Conservation (phyloP, 345 rosid species). For the Hirschfeldia incana region DNA sequence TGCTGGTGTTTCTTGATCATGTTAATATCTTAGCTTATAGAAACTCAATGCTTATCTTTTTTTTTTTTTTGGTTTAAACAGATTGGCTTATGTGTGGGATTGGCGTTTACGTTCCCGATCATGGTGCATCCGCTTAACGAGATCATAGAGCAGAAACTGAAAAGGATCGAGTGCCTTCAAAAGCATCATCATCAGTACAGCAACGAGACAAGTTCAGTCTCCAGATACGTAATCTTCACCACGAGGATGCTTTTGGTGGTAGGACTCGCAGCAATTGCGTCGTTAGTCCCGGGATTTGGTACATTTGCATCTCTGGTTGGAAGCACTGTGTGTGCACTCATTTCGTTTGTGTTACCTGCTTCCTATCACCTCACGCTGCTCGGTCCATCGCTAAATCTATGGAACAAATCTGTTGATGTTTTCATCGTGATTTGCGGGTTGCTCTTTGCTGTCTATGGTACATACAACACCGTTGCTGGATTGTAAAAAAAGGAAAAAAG, state of each 20-base stretch:
- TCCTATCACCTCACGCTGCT: slow-evolving; percentile 68
- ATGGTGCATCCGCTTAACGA: slow-evolving; percentile 85
- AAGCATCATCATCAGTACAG: slow-evolving; percentile 29
- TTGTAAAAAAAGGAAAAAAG: slow-evolving; percentile 26
- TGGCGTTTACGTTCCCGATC: slow-evolving; percentile 81
- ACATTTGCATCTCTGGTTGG: slow-evolving; percentile 73
- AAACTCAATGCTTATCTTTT: too few species aligned
- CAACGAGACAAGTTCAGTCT: slow-evolving; percentile 41
- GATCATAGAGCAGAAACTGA: slow-evolving; percentile 77
- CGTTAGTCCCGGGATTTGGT: slow-evolving; percentile 75
- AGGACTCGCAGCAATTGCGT: slow-evolving; percentile 62
- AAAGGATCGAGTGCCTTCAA: slow-evolving; percentile 46
- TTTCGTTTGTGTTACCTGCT: slow-evolving; percentile 85
- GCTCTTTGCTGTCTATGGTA: slow-evolving; percentile 71
- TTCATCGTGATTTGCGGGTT: slow-evolving; percentile 63
- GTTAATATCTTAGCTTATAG: not conserved
- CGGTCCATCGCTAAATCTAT: slow-evolving; percentile 55
- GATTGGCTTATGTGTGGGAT: slow-evolving; percentile 86
- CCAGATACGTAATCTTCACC: slow-evolving; percentile 42
- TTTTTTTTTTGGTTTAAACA: slow-evolving; percentile 36
- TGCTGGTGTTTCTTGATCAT: not conserved
- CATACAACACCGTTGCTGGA: slow-evolving; percentile 59
- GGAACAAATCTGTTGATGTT: slow-evolving; percentile 66
- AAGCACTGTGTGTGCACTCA: slow-evolving; percentile 71
- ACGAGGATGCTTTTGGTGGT: slow-evolving; percentile 59